phyloP scores from a whole-genome alignment of 495 filamentous ascomycete species.

The Evansstolkia leycettana region DNA sequence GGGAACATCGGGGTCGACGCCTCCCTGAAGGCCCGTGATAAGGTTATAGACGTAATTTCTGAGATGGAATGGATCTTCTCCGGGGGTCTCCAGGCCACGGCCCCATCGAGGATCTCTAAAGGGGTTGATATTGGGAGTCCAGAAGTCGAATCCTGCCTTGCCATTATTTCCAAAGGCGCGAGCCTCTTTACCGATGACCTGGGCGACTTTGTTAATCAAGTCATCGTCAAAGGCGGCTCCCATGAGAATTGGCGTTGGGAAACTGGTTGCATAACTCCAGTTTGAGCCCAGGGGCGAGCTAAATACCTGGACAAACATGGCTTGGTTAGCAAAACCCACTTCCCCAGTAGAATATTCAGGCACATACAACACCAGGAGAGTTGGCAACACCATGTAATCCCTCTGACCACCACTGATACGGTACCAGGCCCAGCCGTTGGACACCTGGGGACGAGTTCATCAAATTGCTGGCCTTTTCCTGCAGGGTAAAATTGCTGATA shows the following conservation, averaged over 20 bases:
- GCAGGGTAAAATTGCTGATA: conserved; percentile 31
- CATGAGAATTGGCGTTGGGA: conserved; percentile 42
- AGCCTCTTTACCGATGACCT: conserved; percentile 42
- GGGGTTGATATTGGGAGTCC: conserved; percentile 53
- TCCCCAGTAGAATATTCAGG: too few relatives aligned
- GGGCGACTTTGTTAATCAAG: conserved; percentile 37
- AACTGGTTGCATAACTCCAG: conserved; percentile 42
- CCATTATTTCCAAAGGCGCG: conserved; percentile 46
- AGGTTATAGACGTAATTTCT: conserved; percentile 38
- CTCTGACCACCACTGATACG: conserved; percentile 34
- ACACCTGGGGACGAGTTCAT: conserved; percentile 42
- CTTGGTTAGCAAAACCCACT: too few relatives aligned
- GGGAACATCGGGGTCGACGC: conserved; percentile 18
- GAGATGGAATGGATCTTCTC: conserved; percentile 43
- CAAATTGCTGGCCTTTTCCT: conserved; percentile 46
- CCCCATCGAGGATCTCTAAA: conserved; percentile 47
- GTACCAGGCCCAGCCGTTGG: conserved; percentile 41
- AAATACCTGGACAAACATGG: too few relatives aligned
- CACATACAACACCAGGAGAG: conserved; percentile 34
- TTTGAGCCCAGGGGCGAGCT: too few relatives aligned
- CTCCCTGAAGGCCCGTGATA: conserved; percentile 42
- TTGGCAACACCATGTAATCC: conserved; percentile 47
- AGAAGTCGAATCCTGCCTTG: conserved; percentile 40
- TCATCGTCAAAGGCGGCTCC: conserved; percentile 42
- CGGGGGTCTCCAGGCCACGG: conserved; percentile 42